Evolutionary conservation across 1,139 yeast species (phyloP), one percentile per base, ranked within the genome.

Genomic region (Yamadazyma taylorii): DNA sequence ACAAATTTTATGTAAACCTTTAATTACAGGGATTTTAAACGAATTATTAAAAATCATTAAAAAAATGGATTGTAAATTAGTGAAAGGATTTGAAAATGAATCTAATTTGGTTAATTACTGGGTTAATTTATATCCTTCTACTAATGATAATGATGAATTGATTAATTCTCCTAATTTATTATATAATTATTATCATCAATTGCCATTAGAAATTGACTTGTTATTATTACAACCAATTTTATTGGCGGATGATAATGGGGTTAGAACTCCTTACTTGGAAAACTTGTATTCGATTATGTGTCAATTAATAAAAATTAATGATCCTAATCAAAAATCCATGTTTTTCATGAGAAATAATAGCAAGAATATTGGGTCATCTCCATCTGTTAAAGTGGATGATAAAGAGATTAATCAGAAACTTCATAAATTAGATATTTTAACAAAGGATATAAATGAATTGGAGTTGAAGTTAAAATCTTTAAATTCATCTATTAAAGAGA

Each of bases 261-360:
- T 88, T 38, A 82, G 86, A 56, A 86, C 96, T 1, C 96, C 97
- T 3, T 89, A 89, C 56, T 71, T 89, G 59, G 97, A 89, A 61
- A 86, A 87, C 52, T 66, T 87, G 41, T 89, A 87, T 57, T 88
- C 96, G 3, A 76, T 83, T 41, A 68, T 86, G 70, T 81, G 87
- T 48, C 95, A 85, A 55, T 73, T 72, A 40, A 72, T 71, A 39
- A 77, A 73, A 46, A 58, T 81, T 34, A 83, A 80, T 52, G 48
- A 45, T 22, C 43, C 40, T 11, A 32, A 39, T 8, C 52, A 48
- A 5, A 43, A 53, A n/a, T 61, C 71, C 11, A 42, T 66, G 2
- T 68, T 70, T 39, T 70, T 70, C 47, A 47, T 51, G 24, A 56
- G 74, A 42, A 58, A 32, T 3, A 22, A 24, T 30, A 41, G 42